Evolutionary conservation across 2,329 filamentous ascomycete species (phyloP), one percentile per base, ranked within the genome.

Genomic region (Coniella vitis): DNA sequence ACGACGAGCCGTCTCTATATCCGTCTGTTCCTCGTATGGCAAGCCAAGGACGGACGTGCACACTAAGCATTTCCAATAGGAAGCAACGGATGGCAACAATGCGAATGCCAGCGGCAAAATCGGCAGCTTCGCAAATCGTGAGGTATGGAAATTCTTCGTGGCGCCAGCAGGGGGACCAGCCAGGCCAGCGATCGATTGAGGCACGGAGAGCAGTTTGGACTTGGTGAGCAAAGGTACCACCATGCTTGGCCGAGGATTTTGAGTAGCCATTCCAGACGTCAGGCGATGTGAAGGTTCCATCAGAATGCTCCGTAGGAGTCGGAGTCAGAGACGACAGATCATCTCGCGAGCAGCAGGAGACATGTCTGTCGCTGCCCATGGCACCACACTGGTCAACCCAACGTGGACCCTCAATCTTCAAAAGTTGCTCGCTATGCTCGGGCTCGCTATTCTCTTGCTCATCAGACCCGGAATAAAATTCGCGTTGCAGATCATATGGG

Each of bases 101-200:
- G 47, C 45, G 52, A 49, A 38, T 43, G 0, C 73, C 73, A 0
- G 74, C 73, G 0, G 55, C 55, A 2, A 58, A 57, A 52, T 78
- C 74, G 14, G 69, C 64, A 44, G 68, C 67, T 48, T 75, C 67
- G 32, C 66, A 61, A 13, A 76, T 64, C 2, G 72, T 76, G 9
- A 76, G 59, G 56, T 71, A 75, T 0, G 74, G 74, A 46, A 74
- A 76, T 51, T 73, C 69, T 56, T 76, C 70, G 59, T 78, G 75
- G 16, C 74, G 69, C 75, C 75, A 78, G 61, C 75, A 78, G 3
- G 74, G 72, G 13, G 69, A 68, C 44, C 58, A 57, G 1, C 60
- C 57, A 1, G 65, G 63, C 60, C 61, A 60, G 43, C 58, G 54
- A 7, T 43, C 17, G 4, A 44, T 31, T 10, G 43, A 47, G 21